Evolutionary conservation across 306 rosid species (phyloP).

Genomic region (Pyrus pyrifolia): DNA sequence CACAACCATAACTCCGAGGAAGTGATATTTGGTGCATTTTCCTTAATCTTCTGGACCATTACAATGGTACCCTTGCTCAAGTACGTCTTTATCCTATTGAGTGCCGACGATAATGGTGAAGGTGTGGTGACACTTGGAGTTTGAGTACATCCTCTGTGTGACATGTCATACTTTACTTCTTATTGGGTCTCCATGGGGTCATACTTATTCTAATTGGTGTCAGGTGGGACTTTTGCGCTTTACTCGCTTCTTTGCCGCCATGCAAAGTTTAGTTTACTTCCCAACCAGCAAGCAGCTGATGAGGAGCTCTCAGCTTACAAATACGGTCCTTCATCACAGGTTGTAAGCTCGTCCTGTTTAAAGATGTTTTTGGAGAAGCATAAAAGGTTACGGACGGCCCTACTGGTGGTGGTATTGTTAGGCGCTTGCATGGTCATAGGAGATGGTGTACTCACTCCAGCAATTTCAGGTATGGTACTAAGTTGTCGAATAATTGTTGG

Average conservation of each 20-base stretch:
- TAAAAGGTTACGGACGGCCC: slow-evolving; percentile 58
- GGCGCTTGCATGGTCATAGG: slow-evolving; percentile 93
- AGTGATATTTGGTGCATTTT: slow-evolving; percentile 70
- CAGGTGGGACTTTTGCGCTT: slow-evolving; percentile 91
- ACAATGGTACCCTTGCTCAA: slow-evolving; percentile 68
- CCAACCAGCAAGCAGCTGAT: slow-evolving; percentile 89
- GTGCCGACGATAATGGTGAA: slow-evolving; percentile 85
- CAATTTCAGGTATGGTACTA: slow-evolving; percentile 60
- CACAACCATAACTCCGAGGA: slow-evolving; percentile 44
- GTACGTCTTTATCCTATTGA: slow-evolving; percentile 64
- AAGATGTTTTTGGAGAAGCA: slow-evolving; percentile 79
- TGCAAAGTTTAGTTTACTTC: slow-evolving; percentile 76
- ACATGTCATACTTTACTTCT: background rate
- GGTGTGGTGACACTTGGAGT: slow-evolving; percentile 32
- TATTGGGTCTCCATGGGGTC: slow-evolving; percentile 5
- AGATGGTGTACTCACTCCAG: slow-evolving; percentile 87
- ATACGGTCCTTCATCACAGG: slow-evolving; percentile 68
- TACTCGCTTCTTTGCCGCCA: slow-evolving; percentile 82
- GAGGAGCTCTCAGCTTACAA: slow-evolving; percentile 75
- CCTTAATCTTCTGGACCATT: slow-evolving; percentile 80
- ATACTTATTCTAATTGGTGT: slow-evolving; percentile 13
- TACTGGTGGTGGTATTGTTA: slow-evolving; percentile 61
- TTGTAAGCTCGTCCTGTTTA: slow-evolving; percentile 38
- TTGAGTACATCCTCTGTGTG: background rate
- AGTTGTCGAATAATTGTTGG: background rate